phyloP scores from a whole-genome alignment of 306 rosid genomes.

The Vachellia collinsii region DNA sequence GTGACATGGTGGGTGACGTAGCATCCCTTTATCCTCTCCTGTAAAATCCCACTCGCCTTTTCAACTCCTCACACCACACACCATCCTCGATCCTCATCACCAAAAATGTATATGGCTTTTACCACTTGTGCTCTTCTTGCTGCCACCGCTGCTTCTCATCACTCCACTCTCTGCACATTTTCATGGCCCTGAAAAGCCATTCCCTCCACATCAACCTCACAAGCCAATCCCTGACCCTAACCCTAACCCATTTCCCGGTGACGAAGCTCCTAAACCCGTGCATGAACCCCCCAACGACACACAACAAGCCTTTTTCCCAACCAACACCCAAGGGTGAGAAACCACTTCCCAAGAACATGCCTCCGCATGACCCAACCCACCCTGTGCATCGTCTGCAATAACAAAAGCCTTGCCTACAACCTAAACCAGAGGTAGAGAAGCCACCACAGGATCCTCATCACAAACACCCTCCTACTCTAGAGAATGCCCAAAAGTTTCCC shows the following conservation, averaged over 20 bases:
- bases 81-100: neutral
- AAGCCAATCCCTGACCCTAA: neutral
- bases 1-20: neutral
- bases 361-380: neutral
- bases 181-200: neutral
- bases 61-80: neutral
- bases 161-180: neutral
- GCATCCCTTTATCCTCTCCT: neutral
- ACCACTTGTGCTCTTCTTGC: neutral
- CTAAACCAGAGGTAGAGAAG: neutral
- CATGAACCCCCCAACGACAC: neutral
- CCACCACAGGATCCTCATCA: conserved; percentile 7
- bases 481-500: neutral
- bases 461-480: neutral
- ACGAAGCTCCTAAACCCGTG: neutral
- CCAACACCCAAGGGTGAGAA: neutral
- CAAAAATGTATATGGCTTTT: neutral
- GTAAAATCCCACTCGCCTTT: neutral
- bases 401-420: neutral
- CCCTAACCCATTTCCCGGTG: neutral
- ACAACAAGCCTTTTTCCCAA: neutral
- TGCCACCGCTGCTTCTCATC: neutral
- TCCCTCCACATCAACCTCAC: neutral
- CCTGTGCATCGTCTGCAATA: neutral
- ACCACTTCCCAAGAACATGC: neutral